Conservation (phyloP, 306 rosid genomes). For the Spatholobus suberectus region DNA sequence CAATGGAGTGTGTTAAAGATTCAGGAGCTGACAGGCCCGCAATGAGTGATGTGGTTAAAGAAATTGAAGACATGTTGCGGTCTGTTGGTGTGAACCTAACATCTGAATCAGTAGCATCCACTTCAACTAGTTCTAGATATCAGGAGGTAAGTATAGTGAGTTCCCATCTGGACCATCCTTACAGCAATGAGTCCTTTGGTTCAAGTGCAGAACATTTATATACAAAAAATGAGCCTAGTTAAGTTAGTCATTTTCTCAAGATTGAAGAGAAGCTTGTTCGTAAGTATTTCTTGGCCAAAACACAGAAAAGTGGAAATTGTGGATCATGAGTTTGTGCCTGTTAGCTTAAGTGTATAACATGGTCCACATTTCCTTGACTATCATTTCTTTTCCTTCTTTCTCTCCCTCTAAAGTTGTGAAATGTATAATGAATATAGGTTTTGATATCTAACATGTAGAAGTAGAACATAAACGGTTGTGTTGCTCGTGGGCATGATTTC, state of each 20-base stretch:
- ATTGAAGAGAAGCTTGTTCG: neutral
- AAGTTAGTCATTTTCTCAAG: neutral
- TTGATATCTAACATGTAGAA: neutral
- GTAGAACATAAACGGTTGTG: neutral
- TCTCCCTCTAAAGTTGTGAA: conserved; percentile 3
- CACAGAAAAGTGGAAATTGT: neutral
- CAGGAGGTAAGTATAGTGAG: neutral
- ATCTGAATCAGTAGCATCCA: conserved; percentile 38
- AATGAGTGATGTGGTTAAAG: conserved; percentile 67
- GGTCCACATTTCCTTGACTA: neutral
- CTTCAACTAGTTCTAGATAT: conserved; percentile 37
- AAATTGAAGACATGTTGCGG: conserved; percentile 50
- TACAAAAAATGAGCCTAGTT: neutral
- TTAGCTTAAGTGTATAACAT: neutral
- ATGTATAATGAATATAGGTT: neutral
- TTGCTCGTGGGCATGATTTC: neutral
- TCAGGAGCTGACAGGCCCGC: conserved; percentile 54
- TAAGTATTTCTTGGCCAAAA: neutral
- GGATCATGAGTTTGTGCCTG: neutral
- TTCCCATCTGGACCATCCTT: conserved; percentile 25
- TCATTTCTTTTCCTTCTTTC: conserved; percentile 15
- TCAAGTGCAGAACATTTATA: conserved; percentile 23
- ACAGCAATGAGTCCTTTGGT: conserved; percentile 16
- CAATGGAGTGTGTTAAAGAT: conserved; percentile 59
- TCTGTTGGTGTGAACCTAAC: conserved; percentile 40